Evolutionary conservation across 306 rosid species (phyloP).

Genomic region (Cucurbita maxima): DNA sequence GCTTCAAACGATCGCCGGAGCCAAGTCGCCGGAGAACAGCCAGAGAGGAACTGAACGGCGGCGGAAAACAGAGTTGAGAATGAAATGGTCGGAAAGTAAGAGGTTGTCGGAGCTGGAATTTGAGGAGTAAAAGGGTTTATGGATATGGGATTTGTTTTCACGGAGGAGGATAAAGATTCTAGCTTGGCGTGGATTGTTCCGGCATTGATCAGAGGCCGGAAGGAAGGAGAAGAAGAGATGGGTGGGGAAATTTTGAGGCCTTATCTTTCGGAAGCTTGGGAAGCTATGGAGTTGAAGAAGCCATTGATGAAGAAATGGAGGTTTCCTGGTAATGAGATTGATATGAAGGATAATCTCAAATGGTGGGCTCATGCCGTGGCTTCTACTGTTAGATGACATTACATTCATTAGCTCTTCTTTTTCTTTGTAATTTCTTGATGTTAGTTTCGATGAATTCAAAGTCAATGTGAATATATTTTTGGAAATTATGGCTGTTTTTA

Average conservation of each 20-base stretch:
- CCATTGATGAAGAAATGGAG: slow-evolving; percentile 49
- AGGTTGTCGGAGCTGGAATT: slow-evolving; percentile 82
- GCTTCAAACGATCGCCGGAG: slow-evolving; percentile 25
- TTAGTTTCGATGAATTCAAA: background rate
- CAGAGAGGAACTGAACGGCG: background rate
- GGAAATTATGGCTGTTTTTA: no score
- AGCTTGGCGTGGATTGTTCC: slow-evolving; percentile 73
- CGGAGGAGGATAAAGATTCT: slow-evolving; percentile 54
- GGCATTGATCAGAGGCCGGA: slow-evolving; percentile 66
- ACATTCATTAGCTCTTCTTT: background rate
- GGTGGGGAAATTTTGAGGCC: slow-evolving; percentile 39
- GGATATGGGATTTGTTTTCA: slow-evolving; percentile 90
- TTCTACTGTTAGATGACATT: slow-evolving; percentile 48
- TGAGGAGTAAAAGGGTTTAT: slow-evolving; percentile 88
- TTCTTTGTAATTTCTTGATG: background rate
- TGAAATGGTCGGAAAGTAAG: slow-evolving; percentile 29
- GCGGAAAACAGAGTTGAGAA: slow-evolving; percentile 5
- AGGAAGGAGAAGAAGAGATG: slow-evolving; percentile 1
- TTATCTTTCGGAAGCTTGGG: slow-evolving; percentile 86
- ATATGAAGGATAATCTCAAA: slow-evolving; percentile 54
- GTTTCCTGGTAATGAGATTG: slow-evolving; percentile 46
- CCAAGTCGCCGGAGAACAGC: slow-evolving; percentile 8
- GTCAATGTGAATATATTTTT: no score
- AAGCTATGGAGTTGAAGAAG: slow-evolving; percentile 21
- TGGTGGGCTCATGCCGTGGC: slow-evolving; percentile 87